Evolutionary conservation across 129 eudicot species (phyloP).

Genomic region (Helichrysum umbraculigerum): DNA sequence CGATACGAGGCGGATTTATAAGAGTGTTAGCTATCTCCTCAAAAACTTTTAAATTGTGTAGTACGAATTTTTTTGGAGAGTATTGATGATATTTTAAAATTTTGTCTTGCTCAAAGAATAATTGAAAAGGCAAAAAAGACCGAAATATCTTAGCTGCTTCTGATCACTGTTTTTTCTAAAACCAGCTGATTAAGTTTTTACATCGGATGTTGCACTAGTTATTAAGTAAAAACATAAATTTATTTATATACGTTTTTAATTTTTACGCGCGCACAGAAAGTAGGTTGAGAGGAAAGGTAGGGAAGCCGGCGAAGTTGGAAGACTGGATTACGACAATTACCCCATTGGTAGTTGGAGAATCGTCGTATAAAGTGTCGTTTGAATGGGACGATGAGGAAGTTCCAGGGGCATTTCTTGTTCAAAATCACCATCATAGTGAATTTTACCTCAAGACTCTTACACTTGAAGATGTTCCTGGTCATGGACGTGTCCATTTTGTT

Average conservation of each 20-base stretch:
- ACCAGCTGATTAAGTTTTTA: no score
- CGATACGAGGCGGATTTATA: no score
- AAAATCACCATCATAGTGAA: slow-evolving; percentile 43
- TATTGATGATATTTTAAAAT: no score
- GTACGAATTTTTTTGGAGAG: no score
- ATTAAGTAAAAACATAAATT: neutral
- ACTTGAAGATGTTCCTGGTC: slow-evolving; percentile 51
- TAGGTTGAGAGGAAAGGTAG: slow-evolving; percentile 31
- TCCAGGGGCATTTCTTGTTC: slow-evolving; percentile 48
- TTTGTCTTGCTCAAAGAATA: no score
- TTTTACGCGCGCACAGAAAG: slow-evolving; percentile 14
- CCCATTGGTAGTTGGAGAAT: slow-evolving; percentile 33
- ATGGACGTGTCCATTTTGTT: slow-evolving; percentile 50
- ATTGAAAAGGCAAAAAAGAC: no score
- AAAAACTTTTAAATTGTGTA: no score
- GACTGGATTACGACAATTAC: slow-evolving; percentile 46
- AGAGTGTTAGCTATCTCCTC: no score
- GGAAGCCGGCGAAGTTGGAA: slow-evolving; percentile 36
- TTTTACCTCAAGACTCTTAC: slow-evolving; percentile 54
- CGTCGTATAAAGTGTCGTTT: slow-evolving; percentile 41
- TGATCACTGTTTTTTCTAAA: no score
- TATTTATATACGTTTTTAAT: neutral
- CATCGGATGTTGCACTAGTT: no score
- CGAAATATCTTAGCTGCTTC: no score
- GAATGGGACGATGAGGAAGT: slow-evolving; percentile 44